Conservation (phyloP, 164 flowering plant genomes). For the Sedum album region DNA sequence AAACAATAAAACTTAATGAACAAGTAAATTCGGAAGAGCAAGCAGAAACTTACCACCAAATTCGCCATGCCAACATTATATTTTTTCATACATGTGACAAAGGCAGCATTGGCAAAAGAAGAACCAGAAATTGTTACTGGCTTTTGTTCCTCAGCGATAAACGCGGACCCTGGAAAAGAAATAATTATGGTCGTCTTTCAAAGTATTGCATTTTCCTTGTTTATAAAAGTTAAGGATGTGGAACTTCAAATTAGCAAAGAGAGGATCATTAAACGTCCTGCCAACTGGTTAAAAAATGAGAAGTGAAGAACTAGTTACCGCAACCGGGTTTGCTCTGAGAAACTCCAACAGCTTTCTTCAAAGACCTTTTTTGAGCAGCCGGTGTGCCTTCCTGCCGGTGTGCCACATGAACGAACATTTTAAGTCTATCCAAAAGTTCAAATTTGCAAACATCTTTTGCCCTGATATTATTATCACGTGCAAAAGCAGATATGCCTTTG, state of each 20-base stretch:
- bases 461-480: not conserved
- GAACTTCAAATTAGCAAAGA: no score
- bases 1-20: no score
- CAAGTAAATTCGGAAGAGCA: no score
- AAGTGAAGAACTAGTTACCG: not conserved
- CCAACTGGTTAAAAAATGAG: not conserved
- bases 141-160: not conserved
- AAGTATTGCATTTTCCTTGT: no score
- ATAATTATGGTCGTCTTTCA: not conserved
- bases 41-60: no score
- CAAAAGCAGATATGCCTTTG: conserved; percentile 1
- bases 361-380: no score
- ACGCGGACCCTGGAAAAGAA: not conserved
- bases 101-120: not conserved
- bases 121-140: not conserved
- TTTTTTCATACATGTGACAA: not conserved
- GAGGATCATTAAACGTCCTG: not conserved
- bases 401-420: conserved; percentile 1
- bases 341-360: not conserved
- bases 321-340: not conserved
- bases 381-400: not conserved
- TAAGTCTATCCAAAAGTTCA: conserved; percentile 5
- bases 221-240: no score
- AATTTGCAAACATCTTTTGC: conserved; percentile 7
- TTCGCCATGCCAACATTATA: not conserved